Evolutionary conservation across 208 protist genomes (phyloP), one percentile per base, ranked within the genome.

Genomic region (Spongospora subterranea): DNA sequence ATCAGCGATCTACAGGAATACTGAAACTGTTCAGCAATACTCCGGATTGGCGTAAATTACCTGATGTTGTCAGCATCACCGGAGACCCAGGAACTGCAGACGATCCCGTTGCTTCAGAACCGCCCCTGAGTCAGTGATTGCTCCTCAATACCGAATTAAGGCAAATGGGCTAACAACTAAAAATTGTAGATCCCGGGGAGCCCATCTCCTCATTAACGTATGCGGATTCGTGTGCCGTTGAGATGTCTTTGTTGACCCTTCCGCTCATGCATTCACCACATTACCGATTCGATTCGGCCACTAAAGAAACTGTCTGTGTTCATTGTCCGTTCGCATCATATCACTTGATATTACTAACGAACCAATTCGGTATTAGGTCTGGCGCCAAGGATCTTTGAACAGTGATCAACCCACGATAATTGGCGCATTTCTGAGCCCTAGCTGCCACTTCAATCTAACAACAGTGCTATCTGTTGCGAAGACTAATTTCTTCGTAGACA

Each of bases 401-500:
- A 82, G 6, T 6, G 71, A 82, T 82, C 71, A n/a, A 20, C 6
- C n/a, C 71, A 82, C 35, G 13, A 82, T 82, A 45, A 20, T 17
- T 6, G 71, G 71, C 71, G 40, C 40, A 6, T 20, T 82, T 6
- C n/a, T 39, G 35, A 82, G 71, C 35, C 35, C n/a, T 35, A 43
- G 35, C 35, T 82, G 71, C n/a, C 17, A 35, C 71, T 43, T 82
- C 71, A 82, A 82, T 82, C 6, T 82, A 6, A 45, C 71, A 35
- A 82, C 40, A 17, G 71, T n/a, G n/a, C n/a, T 43, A 45, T 35
- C 71, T 20, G 13, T 13, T 6, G 40, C 71, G 11, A 6, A 35
- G 6, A 40, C 71, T 6, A 6, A 6, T 13, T 6, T 82, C 40
- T 35, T 82, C 40, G 35, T 82, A 6, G 71, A 82, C 40, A 35